A percentile compares a stretch with the other conserved stretches of the same genome.
Evolutionary conservation across 192 early-diverging fungal species (phyloP).

Genomic region (Jimgerdemannia flammicorona): DNA sequence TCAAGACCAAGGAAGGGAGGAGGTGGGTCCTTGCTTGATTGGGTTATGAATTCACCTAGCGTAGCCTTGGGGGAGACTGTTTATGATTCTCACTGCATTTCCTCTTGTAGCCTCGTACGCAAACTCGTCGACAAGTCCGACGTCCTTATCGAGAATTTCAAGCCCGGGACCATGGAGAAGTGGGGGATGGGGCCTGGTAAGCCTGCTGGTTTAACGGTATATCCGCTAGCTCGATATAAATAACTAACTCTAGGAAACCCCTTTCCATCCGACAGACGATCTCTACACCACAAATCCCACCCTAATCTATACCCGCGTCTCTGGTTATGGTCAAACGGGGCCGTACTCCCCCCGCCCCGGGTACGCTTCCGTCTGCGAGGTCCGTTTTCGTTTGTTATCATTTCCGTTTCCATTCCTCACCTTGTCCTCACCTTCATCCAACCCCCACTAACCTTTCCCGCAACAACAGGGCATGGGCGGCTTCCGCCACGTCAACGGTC

Average conservation of each 20-base stretch:
- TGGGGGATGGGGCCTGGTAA: conserved; percentile 50
- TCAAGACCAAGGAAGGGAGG: conserved; percentile 34
- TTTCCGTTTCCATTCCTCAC: too few species aligned
- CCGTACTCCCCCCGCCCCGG: conserved; percentile 41
- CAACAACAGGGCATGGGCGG: conserved; percentile 31
- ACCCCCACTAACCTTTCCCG: too few species aligned
- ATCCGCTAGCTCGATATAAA: too few species aligned
- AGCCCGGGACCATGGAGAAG: conserved; percentile 51
- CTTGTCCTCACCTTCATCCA: too few species aligned
- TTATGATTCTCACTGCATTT: too few species aligned
- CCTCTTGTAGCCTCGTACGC: conserved; percentile 14
- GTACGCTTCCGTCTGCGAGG: conserved; percentile 50
- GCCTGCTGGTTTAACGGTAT: too few species aligned
- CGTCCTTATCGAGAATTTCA: conserved; percentile 51
- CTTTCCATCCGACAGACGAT: conserved; percentile 32
- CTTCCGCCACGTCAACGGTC: conserved; percentile 40
- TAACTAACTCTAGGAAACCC: too few species aligned
- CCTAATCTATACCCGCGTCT: conserved; percentile 45
- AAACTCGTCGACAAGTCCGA: conserved; percentile 31
- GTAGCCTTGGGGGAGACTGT: too few species aligned
- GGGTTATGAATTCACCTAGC: too few species aligned
- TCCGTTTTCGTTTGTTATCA: too few species aligned
- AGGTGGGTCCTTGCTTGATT: conserved; percentile 25
- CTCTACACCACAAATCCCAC: conserved; percentile 33
- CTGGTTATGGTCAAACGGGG: conserved; percentile 50